Base-by-base conservation (phyloP, 805 yeast genomes). In the Priceomyces medius region DNA sequence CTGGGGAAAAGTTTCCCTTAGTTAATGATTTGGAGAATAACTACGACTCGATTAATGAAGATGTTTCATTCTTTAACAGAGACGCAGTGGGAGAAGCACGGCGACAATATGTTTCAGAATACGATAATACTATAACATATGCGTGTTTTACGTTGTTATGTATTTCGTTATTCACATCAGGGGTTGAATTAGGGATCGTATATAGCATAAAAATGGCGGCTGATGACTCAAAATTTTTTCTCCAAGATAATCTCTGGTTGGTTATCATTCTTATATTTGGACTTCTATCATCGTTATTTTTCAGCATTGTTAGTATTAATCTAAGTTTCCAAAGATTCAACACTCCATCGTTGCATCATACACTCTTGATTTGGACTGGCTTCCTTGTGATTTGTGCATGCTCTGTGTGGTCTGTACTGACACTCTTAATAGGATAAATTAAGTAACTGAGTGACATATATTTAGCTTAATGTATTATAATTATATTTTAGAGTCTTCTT, bases 131-230 rank as follows among this genome's bases (percentile, higher is more conserved):
- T 2, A 48, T 69, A 14, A 55, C 74, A 7, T 60, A 58, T 41
- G 54, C 67, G 27, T 66, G 66, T 53, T 63, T 68, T 45, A 53
- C 65, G 19, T 61, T 66, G 34, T 58, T 59, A 41, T 53, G 65
- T 32, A 51, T 62, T n/a, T 56, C 69, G 20, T 47, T 63, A 3
- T 67, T 69, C 47, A 58, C 68, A 18, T 58, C 69, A 4, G 71
- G 73, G 7, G 58, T 69, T 14, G 69, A 65, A 41, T 49, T 67
- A 19, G 75, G 74, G 4, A 66, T 69, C 24, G 55, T 68, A 8
- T 64, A 61, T 45, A 58, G 66, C 13, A 53, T 69, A 14, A 31
- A 53, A 13, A 50, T 55, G 23, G 46, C 57, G 18, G 52, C 56
- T 14, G 47, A 48, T n/a, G 51, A 48, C 6, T 45, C 61, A 7